A percentile compares a stretch with the other conserved stretches of the same genome.
Conservation (phyloP, 2,329 filamentous ascomycete species). For the Fusarium penzigii region DNA sequence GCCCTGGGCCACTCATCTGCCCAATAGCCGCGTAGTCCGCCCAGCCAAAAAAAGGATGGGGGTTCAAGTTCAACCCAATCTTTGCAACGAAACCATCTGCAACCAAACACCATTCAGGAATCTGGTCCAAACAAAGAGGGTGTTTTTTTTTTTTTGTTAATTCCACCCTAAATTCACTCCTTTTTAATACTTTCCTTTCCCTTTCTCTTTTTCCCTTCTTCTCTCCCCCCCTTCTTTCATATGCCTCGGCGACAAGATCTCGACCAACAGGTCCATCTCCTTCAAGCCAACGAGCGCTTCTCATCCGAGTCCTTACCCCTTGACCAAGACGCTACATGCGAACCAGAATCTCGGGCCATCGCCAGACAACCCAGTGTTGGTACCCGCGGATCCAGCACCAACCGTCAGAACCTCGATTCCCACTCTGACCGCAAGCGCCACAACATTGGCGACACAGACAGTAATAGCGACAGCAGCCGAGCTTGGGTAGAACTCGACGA, state of each 20-base stretch:
- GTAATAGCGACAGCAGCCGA: conserved; percentile 35
- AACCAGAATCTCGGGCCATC: conserved; percentile 17
- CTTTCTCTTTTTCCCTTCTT: conserved; percentile 12
- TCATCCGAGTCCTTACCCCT: conserved; percentile 15
- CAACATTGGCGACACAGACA: conserved; percentile 33
- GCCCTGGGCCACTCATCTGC: conserved; percentile 16
- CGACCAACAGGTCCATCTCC: conserved; percentile 26
- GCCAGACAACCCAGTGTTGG: conserved; percentile 29
- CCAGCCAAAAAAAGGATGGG: conserved; percentile 7
- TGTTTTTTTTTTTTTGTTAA: background rate
- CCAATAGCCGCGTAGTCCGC: conserved; percentile 3
- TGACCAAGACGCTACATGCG: conserved; percentile 32
- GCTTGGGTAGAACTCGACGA: conserved; percentile 31
- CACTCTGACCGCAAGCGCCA: conserved; percentile 30
- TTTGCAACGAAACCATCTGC: conserved; percentile 25
- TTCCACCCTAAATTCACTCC: background rate
- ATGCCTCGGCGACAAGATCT: conserved; percentile 25
- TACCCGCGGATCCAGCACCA: conserved; percentile 22
- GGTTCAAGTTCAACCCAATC: conserved; percentile 6
- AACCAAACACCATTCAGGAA: conserved; percentile 19
- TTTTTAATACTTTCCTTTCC: conserved; percentile 7
- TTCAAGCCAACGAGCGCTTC: conserved; percentile 17
- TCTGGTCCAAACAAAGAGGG: conserved; percentile 15
- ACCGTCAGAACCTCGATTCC: conserved; percentile 28
- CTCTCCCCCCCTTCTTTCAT: conserved; percentile 12